Base-by-base conservation (phyloP, 805 yeast genomes). In the Saccharomycopsis fermentans region DNA sequence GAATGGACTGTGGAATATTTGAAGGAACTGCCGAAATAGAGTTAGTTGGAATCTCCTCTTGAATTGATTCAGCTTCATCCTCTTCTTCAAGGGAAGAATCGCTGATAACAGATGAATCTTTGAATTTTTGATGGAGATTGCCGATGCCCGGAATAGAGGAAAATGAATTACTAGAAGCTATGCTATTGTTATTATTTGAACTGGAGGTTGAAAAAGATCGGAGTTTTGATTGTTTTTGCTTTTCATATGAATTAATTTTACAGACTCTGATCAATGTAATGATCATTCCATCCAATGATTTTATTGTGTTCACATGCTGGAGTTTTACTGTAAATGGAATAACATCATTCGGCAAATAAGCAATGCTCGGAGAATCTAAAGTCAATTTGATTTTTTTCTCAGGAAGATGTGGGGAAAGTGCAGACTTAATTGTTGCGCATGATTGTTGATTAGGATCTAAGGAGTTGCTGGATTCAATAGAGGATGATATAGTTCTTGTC, bases 221-320 rank as follows among this genome's bases (percentile, higher is more conserved):
- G 17, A 43, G 29, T 14, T 21, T 43, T 9, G 50, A 43, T 21
- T 43, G 21, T 14, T 43, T 43, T 26, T 43, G 29, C 24, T 43
- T 43, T 21, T 43, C 50, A 21, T 43, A 43, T 3, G 50, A 43
- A 60, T 77, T 71, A 37, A 84, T 79, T 14, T 94, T 76, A 63
- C 96, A 87, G 4, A 91, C 83, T 58, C 97, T 74, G 8, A 88
- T 87, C 55, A 90, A 73, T 0, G 97, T 90, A 12, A 87, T 79
- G 5, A 90, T 86, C 2, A 90, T 76, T 0, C 96, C 96, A 50
- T 81, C 81, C 14, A 85, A 71, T 63, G 84, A 85, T 65, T 83
- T 82, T 34, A 88, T 77, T 59, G 81, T 80, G 69, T 86, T 85
- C 63, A 86, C 79, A 69, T 90, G 96, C 53, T 80, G 75, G 48